Conservation (phyloP, 2,329 filamentous ascomycete genomes). For the Aspergillus floridensis region DNA sequence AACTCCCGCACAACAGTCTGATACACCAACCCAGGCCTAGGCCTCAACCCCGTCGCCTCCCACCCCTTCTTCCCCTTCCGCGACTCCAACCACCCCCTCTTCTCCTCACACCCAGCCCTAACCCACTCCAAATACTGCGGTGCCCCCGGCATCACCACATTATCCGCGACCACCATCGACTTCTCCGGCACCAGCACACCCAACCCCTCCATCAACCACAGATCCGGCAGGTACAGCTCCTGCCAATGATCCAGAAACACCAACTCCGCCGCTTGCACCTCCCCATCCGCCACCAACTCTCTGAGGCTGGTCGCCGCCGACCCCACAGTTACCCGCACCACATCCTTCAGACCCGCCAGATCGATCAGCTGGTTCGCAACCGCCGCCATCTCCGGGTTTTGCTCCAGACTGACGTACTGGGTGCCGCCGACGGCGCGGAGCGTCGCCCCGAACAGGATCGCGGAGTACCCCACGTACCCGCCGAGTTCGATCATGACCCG, state of each 20-base stretch:
- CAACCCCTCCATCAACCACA: slow-evolving; percentile 74
- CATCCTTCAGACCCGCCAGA: slow-evolving; percentile 66
- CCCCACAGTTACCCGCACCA: slow-evolving; percentile 69
- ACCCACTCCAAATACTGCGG: slow-evolving; percentile 61
- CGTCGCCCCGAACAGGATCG: slow-evolving; percentile 67
- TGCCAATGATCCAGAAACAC: slow-evolving; percentile 55
- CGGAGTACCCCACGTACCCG: slow-evolving; percentile 63
- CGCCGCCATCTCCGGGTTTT: slow-evolving; percentile 69
- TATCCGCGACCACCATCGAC: slow-evolving; percentile 43
- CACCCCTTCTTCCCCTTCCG: no score
- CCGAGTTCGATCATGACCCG: background rate
- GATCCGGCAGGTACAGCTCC: slow-evolving; percentile 68
- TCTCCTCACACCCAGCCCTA: slow-evolving; percentile 29
- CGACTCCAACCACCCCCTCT: no score
- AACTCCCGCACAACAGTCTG: no score
- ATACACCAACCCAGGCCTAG: no score
- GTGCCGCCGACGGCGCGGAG: slow-evolving; percentile 57
- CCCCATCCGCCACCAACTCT: slow-evolving; percentile 55
- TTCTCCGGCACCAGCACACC: slow-evolving; percentile 59
- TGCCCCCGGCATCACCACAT: slow-evolving; percentile 45
- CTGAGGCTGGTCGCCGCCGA: slow-evolving; percentile 63
- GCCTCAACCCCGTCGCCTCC: no score
- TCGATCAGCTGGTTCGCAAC: slow-evolving; percentile 67
- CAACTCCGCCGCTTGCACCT: slow-evolving; percentile 35
- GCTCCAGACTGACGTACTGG: slow-evolving; percentile 69